Evolutionary conservation across 352 stramenopile genomes (phyloP).

Genomic region (Phytophthora cactorum): DNA sequence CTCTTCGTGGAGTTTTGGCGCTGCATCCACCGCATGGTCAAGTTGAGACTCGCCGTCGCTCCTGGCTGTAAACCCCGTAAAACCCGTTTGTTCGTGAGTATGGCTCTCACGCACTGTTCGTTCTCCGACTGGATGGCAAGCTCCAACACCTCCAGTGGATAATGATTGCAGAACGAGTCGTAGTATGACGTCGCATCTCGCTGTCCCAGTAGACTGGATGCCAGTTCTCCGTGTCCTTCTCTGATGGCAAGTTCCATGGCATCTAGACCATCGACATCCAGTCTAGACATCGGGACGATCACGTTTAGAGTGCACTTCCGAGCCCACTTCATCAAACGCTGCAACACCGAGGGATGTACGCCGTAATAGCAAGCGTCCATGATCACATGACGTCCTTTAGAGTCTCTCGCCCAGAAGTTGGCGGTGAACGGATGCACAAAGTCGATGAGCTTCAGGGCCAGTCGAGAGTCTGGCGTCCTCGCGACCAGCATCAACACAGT

Average conservation of each 20-base stretch:
- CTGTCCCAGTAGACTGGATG: slow-evolving; percentile 11
- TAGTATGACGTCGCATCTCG: slow-evolving; percentile 3
- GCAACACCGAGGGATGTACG: slow-evolving; percentile 14
- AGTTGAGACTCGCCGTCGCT: slow-evolving; percentile 1
- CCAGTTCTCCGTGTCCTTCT: slow-evolving; percentile 19
- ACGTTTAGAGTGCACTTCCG: slow-evolving; percentile 14
- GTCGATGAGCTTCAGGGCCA: slow-evolving; percentile 31
- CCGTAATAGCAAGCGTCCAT: slow-evolving; percentile 22
- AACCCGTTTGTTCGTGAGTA: slow-evolving; percentile 22
- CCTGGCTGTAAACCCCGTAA: slow-evolving; percentile 12
- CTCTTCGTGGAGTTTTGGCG: slow-evolving; percentile 10
- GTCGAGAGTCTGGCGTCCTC: no score
- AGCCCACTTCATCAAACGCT: slow-evolving; percentile 25
- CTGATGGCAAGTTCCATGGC: slow-evolving; percentile 19
- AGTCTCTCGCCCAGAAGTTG: slow-evolving; percentile 23
- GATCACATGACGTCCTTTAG: slow-evolving; percentile 22
- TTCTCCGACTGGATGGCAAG: slow-evolving; percentile 19
- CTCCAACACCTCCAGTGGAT: slow-evolving; percentile 21
- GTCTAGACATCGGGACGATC: slow-evolving; percentile 16
- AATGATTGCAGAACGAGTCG: slow-evolving; percentile 18
- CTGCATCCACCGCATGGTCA: slow-evolving; percentile 16
- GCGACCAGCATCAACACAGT: slow-evolving; percentile 25
- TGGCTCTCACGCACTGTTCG: slow-evolving; percentile 3
- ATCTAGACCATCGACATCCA: slow-evolving; percentile 9
- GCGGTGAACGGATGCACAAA: slow-evolving; percentile 10